These are phyloP conservation scores for Articulospora tetracladia DNA, from an alignment of 495 filamentous ascomycete genomes.

Conservation along the genomic window DNA sequence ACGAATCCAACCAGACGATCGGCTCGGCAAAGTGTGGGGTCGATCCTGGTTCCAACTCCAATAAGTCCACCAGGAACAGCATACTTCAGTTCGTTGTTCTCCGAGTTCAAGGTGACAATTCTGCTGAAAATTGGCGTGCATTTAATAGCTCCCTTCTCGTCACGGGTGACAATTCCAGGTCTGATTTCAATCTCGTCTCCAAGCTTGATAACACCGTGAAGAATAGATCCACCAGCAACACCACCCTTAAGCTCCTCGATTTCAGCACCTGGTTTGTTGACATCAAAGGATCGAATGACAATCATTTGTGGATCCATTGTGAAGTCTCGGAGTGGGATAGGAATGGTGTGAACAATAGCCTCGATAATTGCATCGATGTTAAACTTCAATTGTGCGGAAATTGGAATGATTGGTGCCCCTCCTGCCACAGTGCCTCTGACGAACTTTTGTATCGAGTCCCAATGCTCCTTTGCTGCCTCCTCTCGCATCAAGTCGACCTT, in stretches of 20 bases:
- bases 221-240: constrained; percentile 94
- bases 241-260: constrained; percentile 98
- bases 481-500: constrained; percentile 98
- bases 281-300: constrained; percentile 96
- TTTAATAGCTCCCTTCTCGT: constrained; percentile 88
- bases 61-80: constrained; percentile 96
- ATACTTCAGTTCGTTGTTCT: constrained; percentile 96
- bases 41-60: constrained; percentile 93
- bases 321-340: constrained; percentile 87
- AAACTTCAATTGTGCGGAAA: constrained; percentile 98
- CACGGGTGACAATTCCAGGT: constrained; percentile 90
- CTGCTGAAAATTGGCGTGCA: constrained; percentile 96
- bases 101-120: constrained; percentile 91
- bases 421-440: constrained; percentile 96
- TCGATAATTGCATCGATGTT: constrained; percentile 99
- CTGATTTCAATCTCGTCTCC: constrained; percentile 98
- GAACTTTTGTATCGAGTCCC: constrained; percentile 95
- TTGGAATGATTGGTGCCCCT: constrained; percentile 94
- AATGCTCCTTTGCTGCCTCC: constrained; percentile 86
- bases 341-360: constrained; percentile 86
- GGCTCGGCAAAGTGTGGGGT: constrained; percentile 95
- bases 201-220: constrained; percentile 92
- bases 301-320: constrained; percentile 92
- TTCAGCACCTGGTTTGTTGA: constrained; percentile 99
- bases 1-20: constrained; percentile 99